Evolutionary conservation across 257 asterid genomes (phyloP).

Genomic region (Plectranthus barbatus): DNA sequence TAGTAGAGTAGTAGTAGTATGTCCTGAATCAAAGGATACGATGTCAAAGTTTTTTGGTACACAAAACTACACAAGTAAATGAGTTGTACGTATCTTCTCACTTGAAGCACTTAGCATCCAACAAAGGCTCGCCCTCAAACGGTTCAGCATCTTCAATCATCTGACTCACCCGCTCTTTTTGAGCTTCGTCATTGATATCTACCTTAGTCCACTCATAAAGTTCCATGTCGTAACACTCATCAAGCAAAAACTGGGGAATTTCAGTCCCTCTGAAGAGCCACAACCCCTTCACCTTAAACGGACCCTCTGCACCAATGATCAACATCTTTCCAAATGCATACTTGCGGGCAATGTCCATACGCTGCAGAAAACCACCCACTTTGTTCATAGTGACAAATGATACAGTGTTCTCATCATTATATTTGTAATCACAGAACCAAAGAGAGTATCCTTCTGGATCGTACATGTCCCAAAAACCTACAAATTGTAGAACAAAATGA

Average conservation of each 20-base stretch:
- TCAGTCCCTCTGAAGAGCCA: conserved; percentile 91
- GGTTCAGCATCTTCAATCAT: conserved; percentile 94
- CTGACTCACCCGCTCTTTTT: conserved; percentile 82
- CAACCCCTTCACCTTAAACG: conserved; percentile 85
- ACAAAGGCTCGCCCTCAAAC: conserved; percentile 71
- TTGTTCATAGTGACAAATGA: conserved; percentile 89
- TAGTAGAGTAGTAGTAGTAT: not conserved
- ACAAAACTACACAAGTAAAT: conserved; percentile 3
- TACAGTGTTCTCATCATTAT: conserved; percentile 81
- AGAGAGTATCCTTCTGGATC: conserved; percentile 96
- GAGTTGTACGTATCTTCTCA: conserved; percentile 16
- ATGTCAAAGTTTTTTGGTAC: not conserved
- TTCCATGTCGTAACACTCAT: conserved; percentile 90
- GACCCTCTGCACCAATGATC: conserved; percentile 66
- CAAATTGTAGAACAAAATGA: not conserved
- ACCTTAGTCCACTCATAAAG: conserved; percentile 82
- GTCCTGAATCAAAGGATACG: conserved; percentile 1
- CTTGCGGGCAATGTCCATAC: conserved; percentile 92
- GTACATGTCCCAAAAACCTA: conserved; percentile 98
- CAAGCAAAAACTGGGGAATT: conserved; percentile 67
- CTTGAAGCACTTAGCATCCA: conserved; percentile 95
- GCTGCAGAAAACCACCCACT: conserved; percentile 85
- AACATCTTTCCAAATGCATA: conserved; percentile 95
- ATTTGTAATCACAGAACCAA: conserved; percentile 95
- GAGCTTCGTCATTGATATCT: conserved; percentile 72